A percentile compares a stretch with the other conserved stretches of the same genome.
Conservation (phyloP, 805 yeast genomes). For the Candida adriatica region DNA sequence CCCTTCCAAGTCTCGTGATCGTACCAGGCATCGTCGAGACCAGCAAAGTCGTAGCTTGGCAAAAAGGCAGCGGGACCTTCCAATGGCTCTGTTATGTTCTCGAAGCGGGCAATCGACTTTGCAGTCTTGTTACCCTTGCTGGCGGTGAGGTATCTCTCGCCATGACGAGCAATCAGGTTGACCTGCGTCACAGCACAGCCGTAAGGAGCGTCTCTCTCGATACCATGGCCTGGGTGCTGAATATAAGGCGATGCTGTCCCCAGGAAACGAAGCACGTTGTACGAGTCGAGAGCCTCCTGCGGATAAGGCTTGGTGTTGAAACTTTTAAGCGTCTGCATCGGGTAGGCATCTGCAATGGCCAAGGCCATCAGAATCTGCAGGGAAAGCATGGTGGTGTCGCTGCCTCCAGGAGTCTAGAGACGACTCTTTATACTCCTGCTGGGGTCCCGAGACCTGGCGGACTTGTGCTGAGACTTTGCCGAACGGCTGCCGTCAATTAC, state of each 20-base stretch:
- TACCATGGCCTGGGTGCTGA: slow-evolving; percentile 44
- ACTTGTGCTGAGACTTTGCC: too few species aligned
- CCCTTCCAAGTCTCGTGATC: slow-evolving; percentile 47
- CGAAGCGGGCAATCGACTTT: slow-evolving; percentile 24
- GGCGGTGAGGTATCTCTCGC: slow-evolving; percentile 45
- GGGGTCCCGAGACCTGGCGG: too few species aligned
- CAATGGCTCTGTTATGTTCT: slow-evolving; percentile 26
- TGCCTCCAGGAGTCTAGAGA: too few species aligned
- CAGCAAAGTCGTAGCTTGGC: slow-evolving; percentile 40
- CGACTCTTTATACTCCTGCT: too few species aligned
- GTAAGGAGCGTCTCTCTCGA: slow-evolving; percentile 43
- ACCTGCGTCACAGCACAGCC: slow-evolving; percentile 50
- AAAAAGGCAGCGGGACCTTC: slow-evolving; percentile 16
- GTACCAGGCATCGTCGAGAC: slow-evolving; percentile 29
- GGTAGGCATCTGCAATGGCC: slow-evolving; percentile 1
- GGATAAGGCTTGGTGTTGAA: slow-evolving; percentile 17
- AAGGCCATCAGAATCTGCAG: too few species aligned
- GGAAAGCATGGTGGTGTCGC: too few species aligned
- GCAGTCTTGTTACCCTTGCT: slow-evolving; percentile 14
- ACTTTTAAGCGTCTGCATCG: slow-evolving; percentile 7
- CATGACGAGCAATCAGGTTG: slow-evolving; percentile 46
- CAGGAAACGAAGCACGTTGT: slow-evolving; percentile 38
- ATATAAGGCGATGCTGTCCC: slow-evolving; percentile 51
- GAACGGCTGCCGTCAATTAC: too few species aligned
- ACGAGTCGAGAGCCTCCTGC: slow-evolving; percentile 34